Conservation (phyloP, 768 basidiomycete species). For the Ephemerocybe angulata region DNA sequence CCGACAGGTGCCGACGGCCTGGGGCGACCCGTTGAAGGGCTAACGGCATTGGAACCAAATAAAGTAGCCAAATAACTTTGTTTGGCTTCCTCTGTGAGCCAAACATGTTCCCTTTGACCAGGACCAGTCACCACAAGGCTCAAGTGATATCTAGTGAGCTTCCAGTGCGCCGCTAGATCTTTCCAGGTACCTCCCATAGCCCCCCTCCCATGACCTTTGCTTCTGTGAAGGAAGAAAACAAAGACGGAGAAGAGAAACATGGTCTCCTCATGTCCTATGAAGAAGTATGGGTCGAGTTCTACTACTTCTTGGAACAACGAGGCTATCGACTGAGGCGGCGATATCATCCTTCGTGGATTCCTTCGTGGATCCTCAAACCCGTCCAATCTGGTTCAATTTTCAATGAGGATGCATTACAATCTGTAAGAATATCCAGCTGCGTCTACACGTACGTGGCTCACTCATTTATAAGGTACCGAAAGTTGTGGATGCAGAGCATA, state of each 20-base stretch:
- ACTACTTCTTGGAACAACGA: slow-evolving; percentile 5
- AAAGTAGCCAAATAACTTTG: too few species aligned
- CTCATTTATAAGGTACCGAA: not conserved
- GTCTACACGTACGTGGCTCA: too few species aligned
- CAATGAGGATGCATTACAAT: not conserved
- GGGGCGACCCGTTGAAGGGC: too few species aligned
- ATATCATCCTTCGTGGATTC: slow-evolving; percentile 11
- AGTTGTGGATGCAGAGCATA: slow-evolving; percentile 16
- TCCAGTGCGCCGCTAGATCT: too few species aligned
- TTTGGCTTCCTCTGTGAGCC: too few species aligned
- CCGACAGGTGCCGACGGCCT: too few species aligned
- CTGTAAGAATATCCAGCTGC: not conserved
- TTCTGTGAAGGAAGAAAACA: not conserved
- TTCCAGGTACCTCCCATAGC: too few species aligned
- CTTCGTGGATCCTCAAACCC: slow-evolving; percentile 3
- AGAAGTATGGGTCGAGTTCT: slow-evolving; percentile 1
- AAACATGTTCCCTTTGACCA: too few species aligned
- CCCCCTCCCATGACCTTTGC: not conserved
- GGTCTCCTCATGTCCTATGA: not conserved
- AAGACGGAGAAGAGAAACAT: not conserved
- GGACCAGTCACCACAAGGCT: too few species aligned
- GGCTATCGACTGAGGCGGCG: slow-evolving; percentile 8
- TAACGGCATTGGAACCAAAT: too few species aligned
- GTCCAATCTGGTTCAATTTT: not conserved
- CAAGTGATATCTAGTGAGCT: too few species aligned